phyloP scores from a whole-genome alignment of 2,329 filamentous ascomycete species.

The Ophiostoma angusticollis region DNA sequence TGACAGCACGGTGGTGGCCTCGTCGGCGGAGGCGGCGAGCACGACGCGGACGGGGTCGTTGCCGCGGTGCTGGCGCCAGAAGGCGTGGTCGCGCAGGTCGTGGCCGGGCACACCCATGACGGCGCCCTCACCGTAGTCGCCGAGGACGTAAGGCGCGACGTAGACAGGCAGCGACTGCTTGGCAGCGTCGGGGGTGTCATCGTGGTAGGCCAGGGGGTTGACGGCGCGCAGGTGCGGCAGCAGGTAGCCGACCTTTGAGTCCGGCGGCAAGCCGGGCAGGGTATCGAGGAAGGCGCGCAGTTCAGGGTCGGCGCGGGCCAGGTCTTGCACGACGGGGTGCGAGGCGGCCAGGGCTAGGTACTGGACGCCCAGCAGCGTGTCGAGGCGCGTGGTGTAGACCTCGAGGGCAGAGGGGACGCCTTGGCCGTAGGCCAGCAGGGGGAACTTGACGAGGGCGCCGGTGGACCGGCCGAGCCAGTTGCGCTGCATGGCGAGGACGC shows the following conservation, averaged over 20 bases:
- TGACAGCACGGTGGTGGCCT: constrained; percentile 25
- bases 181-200: constrained; percentile 34
- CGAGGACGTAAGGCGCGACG: constrained; percentile 72
- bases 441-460: constrained; percentile 61
- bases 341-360: constrained; percentile 67
- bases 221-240: constrained; percentile 48
- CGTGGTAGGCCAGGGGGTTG: constrained; percentile 51
- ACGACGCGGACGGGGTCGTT: constrained; percentile 51
- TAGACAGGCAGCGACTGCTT: constrained; percentile 57
- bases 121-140: constrained; percentile 74
- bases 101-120: constrained; percentile 90
- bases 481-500: constrained; percentile 68
- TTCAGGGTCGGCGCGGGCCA: constrained; percentile 46
- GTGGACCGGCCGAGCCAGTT: constrained; percentile 79
- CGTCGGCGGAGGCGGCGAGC: constrained; percentile 38
- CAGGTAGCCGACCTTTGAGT: constrained; percentile 55
- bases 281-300: constrained; percentile 56
- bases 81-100: constrained; percentile 63
- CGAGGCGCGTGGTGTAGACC: constrained; percentile 73
- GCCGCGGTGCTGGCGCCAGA: constrained; percentile 61
- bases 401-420: constrained; percentile 40
- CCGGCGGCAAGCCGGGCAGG: constrained; percentile 40
- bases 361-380: constrained; percentile 78
- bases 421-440: constrained; percentile 34
- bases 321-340: constrained; percentile 52